Evolutionary conservation across 208 protist species (phyloP).

Genomic region (Sergeia podlipaevii): DNA sequence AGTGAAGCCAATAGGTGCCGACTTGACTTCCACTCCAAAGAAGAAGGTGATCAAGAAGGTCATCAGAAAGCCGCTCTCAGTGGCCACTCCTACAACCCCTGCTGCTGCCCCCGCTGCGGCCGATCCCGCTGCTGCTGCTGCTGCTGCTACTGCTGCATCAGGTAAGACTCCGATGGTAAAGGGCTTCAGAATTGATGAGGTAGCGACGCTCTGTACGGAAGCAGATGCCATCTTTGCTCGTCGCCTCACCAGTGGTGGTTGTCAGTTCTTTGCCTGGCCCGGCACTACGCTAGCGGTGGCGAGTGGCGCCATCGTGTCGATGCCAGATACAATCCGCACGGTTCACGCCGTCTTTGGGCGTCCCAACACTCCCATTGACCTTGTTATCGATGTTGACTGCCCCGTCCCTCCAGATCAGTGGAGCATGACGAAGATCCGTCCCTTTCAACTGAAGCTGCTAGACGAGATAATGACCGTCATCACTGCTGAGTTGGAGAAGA

Average conservation of each 20-base stretch:
- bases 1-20: background rate
- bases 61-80: background rate
- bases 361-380: slow-evolving; percentile 59
- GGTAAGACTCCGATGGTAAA: slow-evolving; percentile 82
- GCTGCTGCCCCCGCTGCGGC: background rate
- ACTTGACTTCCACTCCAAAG: too few relatives aligned
- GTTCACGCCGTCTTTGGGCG: slow-evolving; percentile 86
- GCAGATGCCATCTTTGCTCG: slow-evolving; percentile 80
- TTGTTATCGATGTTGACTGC: slow-evolving; percentile 85
- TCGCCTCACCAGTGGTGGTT: slow-evolving; percentile 69
- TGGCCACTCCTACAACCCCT: background rate
- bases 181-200: slow-evolving; percentile 73
- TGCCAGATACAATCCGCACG: slow-evolving; percentile 85
- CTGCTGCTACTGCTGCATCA: background rate
- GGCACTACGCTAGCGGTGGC: slow-evolving; percentile 65
- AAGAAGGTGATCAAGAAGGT: slow-evolving; percentile 18
- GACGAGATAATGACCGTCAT: slow-evolving; percentile 58
- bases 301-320: slow-evolving; percentile 66
- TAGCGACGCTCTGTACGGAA: slow-evolving; percentile 43
- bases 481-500: slow-evolving; percentile 61
- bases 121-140: background rate
- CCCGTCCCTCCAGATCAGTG: slow-evolving; percentile 82
- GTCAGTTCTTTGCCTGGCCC: slow-evolving; percentile 89
- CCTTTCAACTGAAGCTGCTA: slow-evolving; percentile 73
- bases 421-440: slow-evolving; percentile 65